Evolutionary conservation across 1,284 basidiomycete species (phyloP), one percentile per base, ranked within the genome.

Genomic region (Cryptococcus floricola): DNA sequence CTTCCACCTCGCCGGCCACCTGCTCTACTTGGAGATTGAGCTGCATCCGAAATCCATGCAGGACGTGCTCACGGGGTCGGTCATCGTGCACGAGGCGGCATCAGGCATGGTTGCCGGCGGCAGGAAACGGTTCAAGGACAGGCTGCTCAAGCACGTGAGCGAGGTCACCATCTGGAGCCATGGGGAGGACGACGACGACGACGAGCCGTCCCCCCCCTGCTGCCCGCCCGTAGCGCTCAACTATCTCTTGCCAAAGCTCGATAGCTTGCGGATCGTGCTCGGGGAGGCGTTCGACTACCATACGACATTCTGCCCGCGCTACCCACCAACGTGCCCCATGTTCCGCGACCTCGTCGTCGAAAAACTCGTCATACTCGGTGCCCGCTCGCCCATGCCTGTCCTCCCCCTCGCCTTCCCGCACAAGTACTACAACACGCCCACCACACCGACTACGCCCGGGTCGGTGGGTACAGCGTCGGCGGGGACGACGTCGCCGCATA

Each of bases 241-340:
- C 25, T 34, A 23, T 4, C 39, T 60, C 14, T 45, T 54, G 47
- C 59, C 59, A 2, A 31, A 45, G 14, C 42, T 60, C 12, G 19
- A 49, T 1, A 50, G 27, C 10, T 39, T 60, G 10, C n/a, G 50
- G 34, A 52, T 60, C 37, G 48, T 57, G 42, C 48, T 60, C 23
- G 37, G 53, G 3, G 53, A 57, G 25, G 55, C 28, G 19, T 60
- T 45, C 46, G 59, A 60, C 43, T 60, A 60, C 39, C 59, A 60
- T 41, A 41, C 47, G 10, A 49, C 53, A 25, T 60, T 60, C 34
- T 60, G 59, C 51, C 50, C 56, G 19, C 25, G 56, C 25, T 57
- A 51, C 31, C 45, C 49, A 23, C 42, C 34, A 6, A 39, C 39
- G 14, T 60, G 59, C 46, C 55, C 55, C 1, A 44, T 60, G 25